Conservation (phyloP, 2,329 filamentous ascomycete genomes). For the Verticillium dahliae region DNA sequence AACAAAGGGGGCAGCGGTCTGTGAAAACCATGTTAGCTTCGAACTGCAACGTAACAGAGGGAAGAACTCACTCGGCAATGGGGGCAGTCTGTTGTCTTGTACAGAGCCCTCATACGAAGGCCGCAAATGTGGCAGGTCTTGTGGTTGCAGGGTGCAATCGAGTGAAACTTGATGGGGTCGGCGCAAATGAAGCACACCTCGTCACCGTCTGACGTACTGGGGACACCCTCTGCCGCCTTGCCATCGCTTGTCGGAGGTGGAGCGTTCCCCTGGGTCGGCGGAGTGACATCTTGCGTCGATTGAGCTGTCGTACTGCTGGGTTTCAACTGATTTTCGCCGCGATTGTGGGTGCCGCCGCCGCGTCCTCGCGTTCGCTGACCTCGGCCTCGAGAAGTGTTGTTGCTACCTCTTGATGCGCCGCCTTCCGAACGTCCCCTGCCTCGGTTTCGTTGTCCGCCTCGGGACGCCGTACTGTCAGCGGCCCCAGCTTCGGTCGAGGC, state of each 20-base stretch:
- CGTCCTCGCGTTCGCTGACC: constrained; percentile 8
- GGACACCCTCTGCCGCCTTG: constrained; percentile 13
- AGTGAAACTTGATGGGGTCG: constrained; percentile 78
- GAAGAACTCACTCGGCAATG: constrained; percentile 69
- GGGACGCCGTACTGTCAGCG: constrained; percentile 16
- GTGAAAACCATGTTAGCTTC: constrained; percentile 12
- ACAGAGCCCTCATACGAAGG: constrained; percentile 82
- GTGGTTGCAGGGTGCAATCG: constrained; percentile 92
- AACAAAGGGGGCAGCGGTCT: constrained; percentile 70
- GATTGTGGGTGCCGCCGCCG: constrained; percentile 12
- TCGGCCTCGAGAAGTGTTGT: constrained; percentile 5
- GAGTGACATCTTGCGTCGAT: not conserved
- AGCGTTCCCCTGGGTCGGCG: not conserved
- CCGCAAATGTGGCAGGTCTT: constrained; percentile 95
- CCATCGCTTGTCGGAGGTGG: constrained; percentile 6
- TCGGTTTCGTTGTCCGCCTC: constrained; percentile 14
- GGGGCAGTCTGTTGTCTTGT: constrained; percentile 95
- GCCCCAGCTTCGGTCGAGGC: not conserved
- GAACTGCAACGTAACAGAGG: not conserved
- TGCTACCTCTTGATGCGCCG: constrained; percentile 15
- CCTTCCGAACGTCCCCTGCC: constrained; percentile 18
- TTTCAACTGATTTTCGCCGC: not conserved
- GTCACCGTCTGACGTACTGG: constrained; percentile 42
- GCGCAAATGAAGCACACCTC: constrained; percentile 98
- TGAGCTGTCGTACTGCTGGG: not conserved